Conservation (phyloP, 2,329 filamentous ascomycete species). For the Keithomyces neogunnii region DNA sequence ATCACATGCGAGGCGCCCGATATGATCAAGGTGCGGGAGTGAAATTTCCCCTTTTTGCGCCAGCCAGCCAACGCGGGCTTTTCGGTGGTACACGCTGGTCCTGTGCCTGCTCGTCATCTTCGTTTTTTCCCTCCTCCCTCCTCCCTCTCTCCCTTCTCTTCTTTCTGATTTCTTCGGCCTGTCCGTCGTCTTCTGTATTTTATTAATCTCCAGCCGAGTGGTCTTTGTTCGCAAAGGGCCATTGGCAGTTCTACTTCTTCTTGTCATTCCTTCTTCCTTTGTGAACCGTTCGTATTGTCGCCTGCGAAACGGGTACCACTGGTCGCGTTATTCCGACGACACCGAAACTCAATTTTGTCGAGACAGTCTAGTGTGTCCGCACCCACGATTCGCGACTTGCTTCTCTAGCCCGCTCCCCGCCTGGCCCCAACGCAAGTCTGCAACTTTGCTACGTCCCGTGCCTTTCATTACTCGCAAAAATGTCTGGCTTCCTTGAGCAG, state of each 20-base stretch:
- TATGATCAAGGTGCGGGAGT: slow-evolving; percentile 11
- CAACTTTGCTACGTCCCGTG: not conserved
- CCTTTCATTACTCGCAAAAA: slow-evolving; percentile 22
- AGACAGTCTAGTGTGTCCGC: not conserved
- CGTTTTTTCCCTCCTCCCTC: slow-evolving; percentile 9
- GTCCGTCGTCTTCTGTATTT: slow-evolving; percentile 9
- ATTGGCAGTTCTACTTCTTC: slow-evolving; percentile 19
- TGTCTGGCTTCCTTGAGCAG: slow-evolving; percentile 40
- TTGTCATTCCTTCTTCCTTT: slow-evolving; percentile 26
- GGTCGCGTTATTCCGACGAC: too few species aligned
- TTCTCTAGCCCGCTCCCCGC: not conserved
- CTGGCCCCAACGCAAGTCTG: not conserved
- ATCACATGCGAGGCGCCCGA: slow-evolving; percentile 22
- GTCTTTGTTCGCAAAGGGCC: slow-evolving; percentile 1
- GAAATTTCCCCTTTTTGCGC: slow-evolving; percentile 30
- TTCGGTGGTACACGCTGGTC: not conserved
- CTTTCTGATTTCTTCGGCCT: slow-evolving; percentile 13
- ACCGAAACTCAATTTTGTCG: not conserved
- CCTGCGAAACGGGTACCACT: not conserved
- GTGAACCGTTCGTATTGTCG: slow-evolving; percentile 4
- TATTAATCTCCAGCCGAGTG: slow-evolving; percentile 10
- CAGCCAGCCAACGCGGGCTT: slow-evolving; percentile 10
- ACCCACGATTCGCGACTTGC: not conserved
- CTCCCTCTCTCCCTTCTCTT: slow-evolving; percentile 12
- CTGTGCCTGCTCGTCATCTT: slow-evolving; percentile 3